Evolutionary conservation across 371 early-diverging fungal genomes (phyloP).

Genomic region (Rhizopus delemar): DNA sequence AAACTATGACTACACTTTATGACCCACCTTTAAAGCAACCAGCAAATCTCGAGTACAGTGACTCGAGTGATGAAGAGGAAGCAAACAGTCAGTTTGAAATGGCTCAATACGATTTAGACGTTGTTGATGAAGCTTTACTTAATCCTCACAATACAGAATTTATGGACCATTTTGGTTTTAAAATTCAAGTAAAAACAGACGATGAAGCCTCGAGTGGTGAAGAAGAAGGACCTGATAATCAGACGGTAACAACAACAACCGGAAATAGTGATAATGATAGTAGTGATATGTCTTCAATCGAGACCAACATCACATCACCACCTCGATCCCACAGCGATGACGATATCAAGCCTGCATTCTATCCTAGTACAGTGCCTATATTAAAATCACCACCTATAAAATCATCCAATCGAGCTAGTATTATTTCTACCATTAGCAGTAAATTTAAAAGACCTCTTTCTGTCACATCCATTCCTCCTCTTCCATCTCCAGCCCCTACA

Average conservation of each 20-base stretch:
- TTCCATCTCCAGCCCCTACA: background rate
- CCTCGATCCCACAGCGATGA: constrained; percentile 11
- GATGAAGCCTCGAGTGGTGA: constrained; percentile 34
- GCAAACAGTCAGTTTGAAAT: constrained; percentile 4
- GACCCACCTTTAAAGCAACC: constrained; percentile 1
- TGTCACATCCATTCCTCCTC: constrained; percentile 5
- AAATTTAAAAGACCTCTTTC: constrained; percentile 21
- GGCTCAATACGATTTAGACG: constrained; percentile 43
- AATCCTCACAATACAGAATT: constrained; percentile 42
- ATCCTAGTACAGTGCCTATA: constrained; percentile 11
- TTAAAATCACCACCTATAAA: constrained; percentile 17
- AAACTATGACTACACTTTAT: constrained; percentile 1
- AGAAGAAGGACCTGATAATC: constrained; percentile 5
- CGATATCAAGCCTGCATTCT: constrained; percentile 1
- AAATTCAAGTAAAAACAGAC: constrained; percentile 46
- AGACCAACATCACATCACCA: constrained; percentile 32
- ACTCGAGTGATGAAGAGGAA: constrained; percentile 8
- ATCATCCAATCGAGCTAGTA: background rate
- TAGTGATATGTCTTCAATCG: constrained; percentile 28
- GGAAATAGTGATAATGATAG: constrained; percentile 14
- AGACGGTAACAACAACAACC: constrained; percentile 1
- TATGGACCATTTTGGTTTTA: constrained; percentile 48
- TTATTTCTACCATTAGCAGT: constrained; percentile 15
- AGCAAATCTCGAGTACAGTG: background rate
- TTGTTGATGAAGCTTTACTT: constrained; percentile 43